phyloP scores from a whole-genome alignment of 441 rosid species.

The Pelargonium myrrhifolium region DNA sequence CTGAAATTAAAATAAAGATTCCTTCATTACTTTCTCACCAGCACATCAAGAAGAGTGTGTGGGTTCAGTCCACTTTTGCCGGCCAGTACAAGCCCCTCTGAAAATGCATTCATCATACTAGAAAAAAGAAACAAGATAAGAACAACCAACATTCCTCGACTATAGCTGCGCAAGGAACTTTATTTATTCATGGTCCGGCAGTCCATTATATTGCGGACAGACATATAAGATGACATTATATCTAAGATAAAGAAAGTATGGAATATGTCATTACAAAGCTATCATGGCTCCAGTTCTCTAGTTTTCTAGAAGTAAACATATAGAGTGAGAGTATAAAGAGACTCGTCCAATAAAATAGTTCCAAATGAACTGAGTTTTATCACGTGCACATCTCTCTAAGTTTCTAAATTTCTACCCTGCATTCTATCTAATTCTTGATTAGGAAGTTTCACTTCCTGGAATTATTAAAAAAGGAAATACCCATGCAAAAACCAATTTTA shows the following conservation, averaged over 20 bases:
- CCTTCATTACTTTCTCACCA: slow-evolving; percentile 42
- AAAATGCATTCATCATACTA: slow-evolving; percentile 88
- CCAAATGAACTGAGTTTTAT: not conserved
- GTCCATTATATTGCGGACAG: too few relatives aligned
- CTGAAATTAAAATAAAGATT: not conserved
- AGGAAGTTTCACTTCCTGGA: not conserved
- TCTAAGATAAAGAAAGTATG: too few relatives aligned
- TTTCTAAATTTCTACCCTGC: too few relatives aligned
- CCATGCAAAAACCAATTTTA: slow-evolving; percentile 18
- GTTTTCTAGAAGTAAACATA: too few relatives aligned
- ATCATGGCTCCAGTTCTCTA: too few relatives aligned
- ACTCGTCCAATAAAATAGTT: not conserved
- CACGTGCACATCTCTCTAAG: not conserved
- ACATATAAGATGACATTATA: too few relatives aligned
- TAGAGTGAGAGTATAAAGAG: not conserved
- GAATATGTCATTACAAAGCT: not conserved
- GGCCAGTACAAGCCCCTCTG: slow-evolving; percentile 80
- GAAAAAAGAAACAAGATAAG: not conserved
- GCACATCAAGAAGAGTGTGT: slow-evolving; percentile 50
- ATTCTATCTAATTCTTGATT: not conserved
- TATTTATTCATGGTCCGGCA: too few relatives aligned
- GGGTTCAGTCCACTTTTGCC: slow-evolving; percentile 76
- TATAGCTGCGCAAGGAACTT: not conserved
- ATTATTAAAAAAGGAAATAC: too few relatives aligned
- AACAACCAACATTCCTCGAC: not conserved